Conservation (phyloP, 257 asterid species). For the Solanum medicagineum region DNA sequence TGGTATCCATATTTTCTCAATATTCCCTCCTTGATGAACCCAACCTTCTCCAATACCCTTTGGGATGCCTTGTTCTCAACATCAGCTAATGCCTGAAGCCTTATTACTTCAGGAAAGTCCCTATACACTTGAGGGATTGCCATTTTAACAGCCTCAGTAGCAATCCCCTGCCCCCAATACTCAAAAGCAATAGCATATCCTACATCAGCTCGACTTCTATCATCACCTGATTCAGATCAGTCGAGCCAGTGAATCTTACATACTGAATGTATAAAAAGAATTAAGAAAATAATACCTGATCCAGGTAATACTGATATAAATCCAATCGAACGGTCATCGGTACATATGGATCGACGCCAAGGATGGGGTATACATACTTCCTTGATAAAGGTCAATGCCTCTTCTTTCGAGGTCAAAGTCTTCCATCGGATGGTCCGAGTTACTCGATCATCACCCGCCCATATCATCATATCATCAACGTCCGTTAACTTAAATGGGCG, state of each 20-base stretch:
- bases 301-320: constrained; percentile 23
- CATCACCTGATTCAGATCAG: not conserved
- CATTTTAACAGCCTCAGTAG: constrained; percentile 24
- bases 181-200: constrained; percentile 28
- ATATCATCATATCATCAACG: constrained; percentile 27
- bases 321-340: constrained; percentile 20
- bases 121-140: constrained; percentile 16
- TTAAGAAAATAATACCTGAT: not conserved
- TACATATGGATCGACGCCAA: constrained; percentile 38
- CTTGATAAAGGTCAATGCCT: constrained; percentile 30
- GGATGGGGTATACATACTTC: constrained; percentile 27
- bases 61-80: constrained; percentile 35
- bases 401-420: constrained; percentile 27
- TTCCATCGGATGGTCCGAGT: constrained; percentile 19
- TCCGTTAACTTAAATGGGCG: constrained; percentile 26
- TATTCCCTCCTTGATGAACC: constrained; percentile 29
- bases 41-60: constrained; percentile 32
- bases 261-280: not conserved
- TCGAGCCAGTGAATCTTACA: not conserved
- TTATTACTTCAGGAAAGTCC: constrained; percentile 18
- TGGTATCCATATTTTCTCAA: constrained; percentile 27
- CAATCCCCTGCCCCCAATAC: constrained; percentile 38
- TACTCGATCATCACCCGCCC: constrained; percentile 48
- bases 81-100: constrained; percentile 25
- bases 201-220: constrained; percentile 24